These are phyloP conservation scores for Colletotrichum australisinense DNA, from an alignment of 2,329 filamentous ascomycete species.

Conservation along the genomic window DNA sequence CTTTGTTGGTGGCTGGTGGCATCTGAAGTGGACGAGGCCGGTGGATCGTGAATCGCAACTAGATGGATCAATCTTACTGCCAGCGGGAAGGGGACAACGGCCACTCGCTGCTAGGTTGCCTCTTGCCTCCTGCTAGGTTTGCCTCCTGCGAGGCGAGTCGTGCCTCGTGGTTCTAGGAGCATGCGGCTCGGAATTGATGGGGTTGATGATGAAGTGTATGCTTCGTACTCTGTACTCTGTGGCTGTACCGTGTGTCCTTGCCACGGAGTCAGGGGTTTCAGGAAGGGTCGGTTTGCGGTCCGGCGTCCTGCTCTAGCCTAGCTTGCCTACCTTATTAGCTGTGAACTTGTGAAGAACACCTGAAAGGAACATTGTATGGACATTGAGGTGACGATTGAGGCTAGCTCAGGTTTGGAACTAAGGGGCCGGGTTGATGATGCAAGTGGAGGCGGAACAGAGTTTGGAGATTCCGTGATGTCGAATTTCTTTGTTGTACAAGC, in stretches of 20 bases:
- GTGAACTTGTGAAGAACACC: background rate
- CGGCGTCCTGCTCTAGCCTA: constrained; percentile 2
- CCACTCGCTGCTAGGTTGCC: constrained; percentile 16
- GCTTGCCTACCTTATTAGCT: background rate
- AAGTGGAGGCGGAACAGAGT: constrained; percentile 4
- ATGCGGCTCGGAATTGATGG: background rate
- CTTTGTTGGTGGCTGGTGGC: constrained; percentile 26
- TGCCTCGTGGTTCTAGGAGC: background rate
- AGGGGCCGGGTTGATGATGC: background rate
- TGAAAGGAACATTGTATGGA: background rate
- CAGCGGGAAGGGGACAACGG: constrained; percentile 11
- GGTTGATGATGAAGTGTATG: background rate
- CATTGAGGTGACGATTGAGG: background rate
- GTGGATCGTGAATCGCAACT: constrained; percentile 32
- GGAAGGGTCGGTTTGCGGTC: background rate
- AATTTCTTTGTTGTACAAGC: too few species aligned
- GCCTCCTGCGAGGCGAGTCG: background rate
- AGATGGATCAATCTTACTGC: constrained; percentile 29
- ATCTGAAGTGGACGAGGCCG: constrained; percentile 17
- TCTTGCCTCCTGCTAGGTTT: too few species aligned
- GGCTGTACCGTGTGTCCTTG: background rate
- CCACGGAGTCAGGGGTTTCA: background rate
- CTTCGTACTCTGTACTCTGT: too few species aligned
- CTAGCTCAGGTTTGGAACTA: background rate
- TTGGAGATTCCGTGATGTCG: background rate